phyloP scores from a whole-genome alignment of 495 filamentous ascomycete species.

The Podospora sp. region DNA sequence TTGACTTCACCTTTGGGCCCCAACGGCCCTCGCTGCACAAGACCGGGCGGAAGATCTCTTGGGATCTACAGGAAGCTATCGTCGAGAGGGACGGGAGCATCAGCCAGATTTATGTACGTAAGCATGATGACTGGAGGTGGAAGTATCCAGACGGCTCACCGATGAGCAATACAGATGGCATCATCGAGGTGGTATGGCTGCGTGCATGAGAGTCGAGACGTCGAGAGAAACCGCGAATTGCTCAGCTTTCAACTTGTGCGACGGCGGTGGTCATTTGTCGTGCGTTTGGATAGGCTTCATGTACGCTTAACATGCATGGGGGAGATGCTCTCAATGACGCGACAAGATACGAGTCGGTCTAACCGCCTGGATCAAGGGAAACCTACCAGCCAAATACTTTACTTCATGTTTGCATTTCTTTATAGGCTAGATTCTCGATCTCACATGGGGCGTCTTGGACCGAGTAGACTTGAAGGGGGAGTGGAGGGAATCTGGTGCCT shows the following conservation, averaged over 20 bases:
- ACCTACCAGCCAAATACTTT: too few relatives aligned
- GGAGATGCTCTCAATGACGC: too few relatives aligned
- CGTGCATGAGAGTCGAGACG: conserved; percentile 26
- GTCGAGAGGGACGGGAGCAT: conserved; percentile 47
- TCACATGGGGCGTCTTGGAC: too few relatives aligned
- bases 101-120: conserved; percentile 51
- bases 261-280: neutral
- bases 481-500: too few relatives aligned
- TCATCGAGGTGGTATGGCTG: conserved; percentile 57
- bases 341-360: too few relatives aligned
- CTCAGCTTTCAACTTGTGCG: too few relatives aligned
- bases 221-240: too few relatives aligned
- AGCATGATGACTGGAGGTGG: conserved; percentile 53
- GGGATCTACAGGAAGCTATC: conserved; percentile 53
- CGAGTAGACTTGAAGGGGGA: too few relatives aligned
- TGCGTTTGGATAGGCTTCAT: neutral
- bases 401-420: too few relatives aligned
- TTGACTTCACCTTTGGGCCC: conserved; percentile 55
- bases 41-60: conserved; percentile 55
- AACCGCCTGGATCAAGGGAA: too few relatives aligned
- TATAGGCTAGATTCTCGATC: too few relatives aligned
- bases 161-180: conserved; percentile 51
- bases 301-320: too few relatives aligned
- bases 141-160: conserved; percentile 43
- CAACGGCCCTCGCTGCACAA: conserved; percentile 48